Percentiles rank a stretch among this genome's conserved stretches.
Evolutionary conservation across 768 basidiomycete genomes (phyloP).

Genomic region (Calocera viscosa): DNA sequence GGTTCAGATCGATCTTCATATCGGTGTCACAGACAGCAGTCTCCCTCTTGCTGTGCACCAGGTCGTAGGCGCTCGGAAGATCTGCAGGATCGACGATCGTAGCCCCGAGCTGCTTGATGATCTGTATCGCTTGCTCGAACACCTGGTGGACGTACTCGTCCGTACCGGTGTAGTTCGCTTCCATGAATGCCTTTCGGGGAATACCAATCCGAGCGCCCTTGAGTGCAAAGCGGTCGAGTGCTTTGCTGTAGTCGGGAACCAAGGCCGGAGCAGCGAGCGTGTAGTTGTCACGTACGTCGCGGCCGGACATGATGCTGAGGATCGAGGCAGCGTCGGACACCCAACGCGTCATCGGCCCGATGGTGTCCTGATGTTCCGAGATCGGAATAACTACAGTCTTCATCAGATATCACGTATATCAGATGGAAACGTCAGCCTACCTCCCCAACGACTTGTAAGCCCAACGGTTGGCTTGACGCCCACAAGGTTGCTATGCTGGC

Average conservation of each 20-base stretch:
- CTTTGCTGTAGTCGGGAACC: conserved; percentile 28
- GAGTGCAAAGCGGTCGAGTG: conserved; percentile 22
- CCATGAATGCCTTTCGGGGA: conserved; percentile 30
- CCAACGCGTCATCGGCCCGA: conserved; percentile 45
- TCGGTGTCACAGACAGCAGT: conserved; percentile 42
- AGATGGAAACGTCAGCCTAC: conserved; percentile 17
- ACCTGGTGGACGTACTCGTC: conserved; percentile 27
- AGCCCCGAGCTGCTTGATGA: conserved; percentile 34
- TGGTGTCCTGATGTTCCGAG: conserved; percentile 44
- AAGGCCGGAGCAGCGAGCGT: conserved; percentile 35
- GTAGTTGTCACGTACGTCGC: conserved; percentile 43
- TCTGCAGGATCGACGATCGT: conserved; percentile 21
- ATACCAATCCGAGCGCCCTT: conserved; percentile 36
- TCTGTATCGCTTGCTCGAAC: conserved; percentile 33
- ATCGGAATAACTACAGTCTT: conserved; percentile 37
- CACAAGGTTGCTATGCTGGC: conserved; percentile 33
- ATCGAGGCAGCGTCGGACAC: conserved; percentile 44
- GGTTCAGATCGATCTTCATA: conserved; percentile 50
- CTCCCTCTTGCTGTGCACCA: conserved; percentile 31
- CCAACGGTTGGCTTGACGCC: conserved; percentile 34
- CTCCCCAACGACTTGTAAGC: conserved; percentile 30
- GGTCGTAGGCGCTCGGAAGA: conserved; percentile 26
- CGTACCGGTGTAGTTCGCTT: conserved; percentile 20
- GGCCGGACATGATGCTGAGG: conserved; percentile 43
- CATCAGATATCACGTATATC: neutral